Conservation (phyloP, 257 asterid genomes). For the Thymus quinquecostatus region DNA sequence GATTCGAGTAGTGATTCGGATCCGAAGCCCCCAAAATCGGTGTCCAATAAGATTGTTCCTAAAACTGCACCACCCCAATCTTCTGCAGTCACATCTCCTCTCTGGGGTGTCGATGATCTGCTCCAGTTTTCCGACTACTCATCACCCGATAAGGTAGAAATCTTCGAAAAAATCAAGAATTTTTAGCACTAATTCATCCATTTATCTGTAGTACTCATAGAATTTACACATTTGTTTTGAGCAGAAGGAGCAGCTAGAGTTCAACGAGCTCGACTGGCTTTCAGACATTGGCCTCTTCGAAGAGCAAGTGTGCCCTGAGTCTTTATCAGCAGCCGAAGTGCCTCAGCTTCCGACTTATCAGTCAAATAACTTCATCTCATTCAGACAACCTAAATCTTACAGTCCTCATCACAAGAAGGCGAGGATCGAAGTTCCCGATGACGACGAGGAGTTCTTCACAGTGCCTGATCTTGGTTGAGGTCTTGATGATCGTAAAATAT, state of each 20-base stretch:
- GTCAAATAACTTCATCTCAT: conserved; percentile 37
- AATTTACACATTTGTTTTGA: background rate
- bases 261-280: conserved; percentile 80
- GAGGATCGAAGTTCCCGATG: conserved; percentile 62
- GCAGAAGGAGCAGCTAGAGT: conserved; percentile 89
- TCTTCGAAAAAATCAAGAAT: background rate
- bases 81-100: conserved; percentile 50
- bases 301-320: conserved; percentile 52
- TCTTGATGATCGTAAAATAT: background rate
- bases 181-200: background rate
- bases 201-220: background rate
- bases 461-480: conserved; percentile 94
- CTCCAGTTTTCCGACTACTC: conserved; percentile 76
- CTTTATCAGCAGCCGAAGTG: conserved; percentile 78
- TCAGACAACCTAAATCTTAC: conserved; percentile 43
- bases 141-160: conserved; percentile 64
- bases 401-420: conserved; percentile 71
- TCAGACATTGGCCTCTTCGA: conserved; percentile 65
- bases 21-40: conserved; percentile 70
- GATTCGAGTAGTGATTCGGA: conserved; percentile 41
- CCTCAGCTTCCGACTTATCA: conserved; percentile 73
- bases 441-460: conserved; percentile 69
- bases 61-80: conserved; percentile 48
- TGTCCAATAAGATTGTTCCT: conserved; percentile 38
- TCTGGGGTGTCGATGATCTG: conserved; percentile 88